Conservation (phyloP, 2,329 filamentous ascomycete species). For the Microcera coccophila region DNA sequence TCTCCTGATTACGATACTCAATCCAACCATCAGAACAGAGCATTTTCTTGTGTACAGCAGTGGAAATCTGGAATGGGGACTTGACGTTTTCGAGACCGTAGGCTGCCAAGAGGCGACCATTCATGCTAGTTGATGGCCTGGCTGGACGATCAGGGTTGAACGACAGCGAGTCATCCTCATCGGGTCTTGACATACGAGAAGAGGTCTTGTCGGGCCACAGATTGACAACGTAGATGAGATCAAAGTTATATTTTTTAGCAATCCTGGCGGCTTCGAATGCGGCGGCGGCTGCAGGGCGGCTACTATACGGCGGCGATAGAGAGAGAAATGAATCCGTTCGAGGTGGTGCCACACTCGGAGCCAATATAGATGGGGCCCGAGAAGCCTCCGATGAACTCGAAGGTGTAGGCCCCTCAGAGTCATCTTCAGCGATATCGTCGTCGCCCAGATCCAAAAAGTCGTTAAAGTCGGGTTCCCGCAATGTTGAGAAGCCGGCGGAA, state of each 20-base stretch:
- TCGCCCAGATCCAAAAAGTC: conserved; percentile 54
- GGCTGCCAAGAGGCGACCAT: conserved; percentile 51
- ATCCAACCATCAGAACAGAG: conserved; percentile 50
- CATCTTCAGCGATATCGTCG: conserved; percentile 53
- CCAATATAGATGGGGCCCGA: conserved; percentile 16
- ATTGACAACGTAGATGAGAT: conserved; percentile 57
- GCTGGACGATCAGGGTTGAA: conserved; percentile 7
- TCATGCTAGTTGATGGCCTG: conserved; percentile 28
- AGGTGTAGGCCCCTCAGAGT: conserved; percentile 18
- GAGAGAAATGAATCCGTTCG: conserved; percentile 36
- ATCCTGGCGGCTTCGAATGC: conserved; percentile 55
- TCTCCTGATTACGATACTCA: conserved; percentile 44
- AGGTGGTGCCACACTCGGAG: conserved; percentile 21
- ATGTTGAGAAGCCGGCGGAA: conserved; percentile 33
- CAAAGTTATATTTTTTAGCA: conserved; percentile 53
- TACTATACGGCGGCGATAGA: conserved; percentile 43
- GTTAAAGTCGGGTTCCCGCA: conserved; percentile 49
- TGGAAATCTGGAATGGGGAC: conserved; percentile 50
- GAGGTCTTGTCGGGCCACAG: conserved; percentile 45
- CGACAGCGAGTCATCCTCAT: conserved; percentile 8
- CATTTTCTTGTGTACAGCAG: conserved; percentile 47
- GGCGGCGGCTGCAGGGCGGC: conserved; percentile 43
- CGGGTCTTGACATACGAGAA: conserved; percentile 7
- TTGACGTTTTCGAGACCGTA: conserved; percentile 50
- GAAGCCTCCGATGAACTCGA: conserved; percentile 7